Evolutionary conservation across 2,329 filamentous ascomycete genomes (phyloP).

Genomic region (Colletotrichum plurivorum): DNA sequence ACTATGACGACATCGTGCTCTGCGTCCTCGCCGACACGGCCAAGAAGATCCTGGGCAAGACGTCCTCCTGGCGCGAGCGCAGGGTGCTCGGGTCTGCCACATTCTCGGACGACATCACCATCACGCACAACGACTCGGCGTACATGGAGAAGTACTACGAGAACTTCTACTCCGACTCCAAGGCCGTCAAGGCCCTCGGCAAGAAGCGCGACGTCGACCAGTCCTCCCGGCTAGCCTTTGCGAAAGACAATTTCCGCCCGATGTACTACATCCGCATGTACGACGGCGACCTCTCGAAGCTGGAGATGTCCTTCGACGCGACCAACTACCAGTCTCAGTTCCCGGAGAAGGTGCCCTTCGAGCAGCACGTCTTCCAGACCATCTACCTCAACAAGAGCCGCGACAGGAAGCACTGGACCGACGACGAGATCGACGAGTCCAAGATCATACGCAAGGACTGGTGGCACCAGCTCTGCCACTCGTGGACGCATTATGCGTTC

Average conservation of each 20-base stretch:
- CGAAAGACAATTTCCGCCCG: conserved; percentile 65
- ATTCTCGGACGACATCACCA: conserved; percentile 76
- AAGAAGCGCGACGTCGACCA: conserved; percentile 57
- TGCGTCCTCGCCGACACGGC: conserved; percentile 74
- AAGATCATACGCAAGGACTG: conserved; percentile 71
- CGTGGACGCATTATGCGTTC: conserved; percentile 70
- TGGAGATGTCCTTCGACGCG: conserved; percentile 79
- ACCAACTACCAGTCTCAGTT: conserved; percentile 81
- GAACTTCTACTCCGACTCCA: conserved; percentile 64
- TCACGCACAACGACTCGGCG: conserved; percentile 74
- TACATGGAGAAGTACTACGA: conserved; percentile 79
- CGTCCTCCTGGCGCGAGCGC: conserved; percentile 70
- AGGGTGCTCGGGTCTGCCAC: conserved; percentile 76
- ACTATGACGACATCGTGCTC: conserved; percentile 74
- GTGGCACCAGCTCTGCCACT: conserved; percentile 75
- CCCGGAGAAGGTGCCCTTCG: conserved; percentile 57
- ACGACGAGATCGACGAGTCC: conserved; percentile 65
- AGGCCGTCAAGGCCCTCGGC: conserved; percentile 54
- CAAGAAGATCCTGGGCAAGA: conserved; percentile 69
- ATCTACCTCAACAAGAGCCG: conserved; percentile 72
- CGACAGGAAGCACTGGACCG: conserved; percentile 67
- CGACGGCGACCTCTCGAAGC: conserved; percentile 64
- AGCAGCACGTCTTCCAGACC: conserved; percentile 54
- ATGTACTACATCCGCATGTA: conserved; percentile 76
- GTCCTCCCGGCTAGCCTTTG: conserved; percentile 55